Conservation (phyloP, 2,329 filamentous ascomycete genomes). For the Aspergillus neotritici region DNA sequence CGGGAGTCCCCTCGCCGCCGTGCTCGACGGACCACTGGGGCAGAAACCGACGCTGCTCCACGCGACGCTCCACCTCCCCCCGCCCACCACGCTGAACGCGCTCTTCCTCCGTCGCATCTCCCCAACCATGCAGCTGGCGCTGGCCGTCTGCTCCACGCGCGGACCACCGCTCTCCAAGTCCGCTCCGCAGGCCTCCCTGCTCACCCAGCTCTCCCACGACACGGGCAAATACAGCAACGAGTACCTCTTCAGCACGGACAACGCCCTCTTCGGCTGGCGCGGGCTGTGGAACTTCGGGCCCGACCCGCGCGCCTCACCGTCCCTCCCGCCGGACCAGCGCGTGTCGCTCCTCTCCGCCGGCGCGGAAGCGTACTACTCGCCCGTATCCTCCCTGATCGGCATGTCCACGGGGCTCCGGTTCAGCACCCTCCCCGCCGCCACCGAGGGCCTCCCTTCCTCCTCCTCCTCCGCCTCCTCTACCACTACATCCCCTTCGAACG, state of each 20-base stretch:
- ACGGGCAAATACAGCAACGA: conserved; percentile 82
- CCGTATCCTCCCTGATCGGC: conserved; percentile 87
- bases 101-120: conserved; percentile 74
- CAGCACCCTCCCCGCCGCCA: conserved; percentile 66
- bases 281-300: conserved; percentile 93
- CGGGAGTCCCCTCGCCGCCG: too few species aligned
- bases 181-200: conserved; percentile 40
- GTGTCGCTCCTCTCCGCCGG: conserved; percentile 81
- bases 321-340: conserved; percentile 48
- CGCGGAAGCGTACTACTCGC: conserved; percentile 91
- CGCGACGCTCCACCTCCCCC: conserved; percentile 47
- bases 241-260: conserved; percentile 87
- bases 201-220: conserved; percentile 59
- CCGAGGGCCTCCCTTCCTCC: conserved; percentile 17
- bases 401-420: conserved; percentile 85
- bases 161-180: conserved; percentile 39
- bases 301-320: conserved; percentile 43
- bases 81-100: conserved; percentile 79
- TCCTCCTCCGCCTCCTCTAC: conserved; percentile 17
- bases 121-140: conserved; percentile 69
- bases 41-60: conserved; percentile 41
- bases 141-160: conserved; percentile 52
- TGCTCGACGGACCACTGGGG: conserved; percentile 4
- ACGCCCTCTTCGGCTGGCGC: conserved; percentile 76
- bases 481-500: conserved; percentile 18